A percentile compares a stretch with the other conserved stretches of the same genome.
phyloP scores from a whole-genome alignment of 176 grass and related monocot species.

The Aegilops speltoides region DNA sequence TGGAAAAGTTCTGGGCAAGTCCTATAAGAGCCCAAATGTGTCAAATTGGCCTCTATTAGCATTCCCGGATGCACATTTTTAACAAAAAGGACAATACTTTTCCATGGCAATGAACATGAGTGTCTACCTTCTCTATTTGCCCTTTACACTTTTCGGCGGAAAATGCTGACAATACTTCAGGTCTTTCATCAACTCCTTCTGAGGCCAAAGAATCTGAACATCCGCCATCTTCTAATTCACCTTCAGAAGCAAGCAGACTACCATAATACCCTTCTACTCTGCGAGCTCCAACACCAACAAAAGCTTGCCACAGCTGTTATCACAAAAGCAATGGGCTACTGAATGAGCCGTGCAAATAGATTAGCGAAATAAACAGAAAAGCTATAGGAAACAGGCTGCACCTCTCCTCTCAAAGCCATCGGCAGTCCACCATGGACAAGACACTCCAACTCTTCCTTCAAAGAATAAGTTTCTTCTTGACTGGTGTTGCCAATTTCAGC shows the following conservation, averaged over 20 bases:
- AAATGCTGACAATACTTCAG: constrained; percentile 31
- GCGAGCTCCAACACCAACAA: constrained; percentile 86
- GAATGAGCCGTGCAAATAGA: constrained; percentile 32
- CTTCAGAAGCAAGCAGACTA: constrained; percentile 58
- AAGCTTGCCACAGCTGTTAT: constrained; percentile 98
- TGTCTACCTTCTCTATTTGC: constrained; percentile 95
- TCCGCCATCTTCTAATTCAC: constrained; percentile 35
- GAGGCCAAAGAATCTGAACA: constrained; percentile 33
- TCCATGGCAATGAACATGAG: not conserved
- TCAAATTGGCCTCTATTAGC: constrained; percentile 12
- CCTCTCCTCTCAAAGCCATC: constrained; percentile 99
- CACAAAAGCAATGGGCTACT: constrained; percentile 29
- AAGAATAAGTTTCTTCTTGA: constrained; percentile 52
- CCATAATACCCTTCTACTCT: constrained; percentile 82
- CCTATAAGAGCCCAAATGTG: constrained; percentile 55
- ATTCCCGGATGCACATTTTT: constrained; percentile 15
- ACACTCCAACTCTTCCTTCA: constrained; percentile 86
- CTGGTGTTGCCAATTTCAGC: constrained; percentile 31
- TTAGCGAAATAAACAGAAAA: constrained; percentile 18
- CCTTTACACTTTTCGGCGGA: constrained; percentile 75
- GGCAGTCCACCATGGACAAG: constrained; percentile 90
- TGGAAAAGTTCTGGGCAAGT: constrained; percentile 98
- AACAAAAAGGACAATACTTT: not conserved
- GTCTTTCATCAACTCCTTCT: constrained; percentile 43
- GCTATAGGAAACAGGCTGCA: constrained; percentile 6